A percentile compares a stretch with the other conserved stretches of the same genome.
phyloP scores from a whole-genome alignment of 2,329 filamentous ascomycete genomes.

The Byssothecium circinans region DNA sequence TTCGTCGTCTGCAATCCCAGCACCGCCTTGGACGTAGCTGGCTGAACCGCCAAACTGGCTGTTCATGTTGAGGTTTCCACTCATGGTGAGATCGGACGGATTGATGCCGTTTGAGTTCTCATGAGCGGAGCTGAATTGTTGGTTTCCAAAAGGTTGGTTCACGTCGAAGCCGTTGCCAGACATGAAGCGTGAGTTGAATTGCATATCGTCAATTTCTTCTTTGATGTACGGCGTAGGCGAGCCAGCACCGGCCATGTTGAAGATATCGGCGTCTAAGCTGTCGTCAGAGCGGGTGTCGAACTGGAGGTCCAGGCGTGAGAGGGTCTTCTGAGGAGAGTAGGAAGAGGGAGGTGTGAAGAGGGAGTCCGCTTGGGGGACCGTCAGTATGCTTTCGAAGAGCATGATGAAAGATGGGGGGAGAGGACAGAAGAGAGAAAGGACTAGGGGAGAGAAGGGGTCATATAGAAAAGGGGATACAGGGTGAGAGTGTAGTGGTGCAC shows the following conservation, averaged over 20 bases:
- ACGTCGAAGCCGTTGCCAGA: constrained; percentile 55
- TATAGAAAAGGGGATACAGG: constrained; percentile 27
- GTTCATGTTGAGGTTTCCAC: constrained; percentile 56
- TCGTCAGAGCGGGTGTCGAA: constrained; percentile 45
- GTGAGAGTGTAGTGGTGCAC: constrained; percentile 9
- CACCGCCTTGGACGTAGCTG: constrained; percentile 76
- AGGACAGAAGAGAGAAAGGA: constrained; percentile 15
- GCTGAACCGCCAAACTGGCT: constrained; percentile 62
- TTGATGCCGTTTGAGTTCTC: constrained; percentile 61
- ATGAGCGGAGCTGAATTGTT: constrained; percentile 51
- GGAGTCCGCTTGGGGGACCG: constrained; percentile 47
- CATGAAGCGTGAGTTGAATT: constrained; percentile 54
- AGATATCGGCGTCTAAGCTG: constrained; percentile 47
- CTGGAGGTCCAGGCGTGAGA: constrained; percentile 42
- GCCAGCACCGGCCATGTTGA: constrained; percentile 59
- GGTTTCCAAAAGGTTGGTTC: constrained; percentile 51
- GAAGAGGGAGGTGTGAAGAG: constrained; percentile 46
- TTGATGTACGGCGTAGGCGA: constrained; percentile 66
- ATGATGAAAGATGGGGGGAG: constrained; percentile 26
- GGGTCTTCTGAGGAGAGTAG: constrained; percentile 44
- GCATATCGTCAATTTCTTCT: constrained; percentile 66
- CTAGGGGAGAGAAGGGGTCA: constrained; percentile 9
- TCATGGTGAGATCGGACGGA: constrained; percentile 81
- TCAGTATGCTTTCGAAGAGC: constrained; percentile 42
- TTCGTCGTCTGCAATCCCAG: constrained; percentile 85